Base-by-base conservation (phyloP, 495 filamentous ascomycete species). In the Penicillium dipodomyicola region DNA sequence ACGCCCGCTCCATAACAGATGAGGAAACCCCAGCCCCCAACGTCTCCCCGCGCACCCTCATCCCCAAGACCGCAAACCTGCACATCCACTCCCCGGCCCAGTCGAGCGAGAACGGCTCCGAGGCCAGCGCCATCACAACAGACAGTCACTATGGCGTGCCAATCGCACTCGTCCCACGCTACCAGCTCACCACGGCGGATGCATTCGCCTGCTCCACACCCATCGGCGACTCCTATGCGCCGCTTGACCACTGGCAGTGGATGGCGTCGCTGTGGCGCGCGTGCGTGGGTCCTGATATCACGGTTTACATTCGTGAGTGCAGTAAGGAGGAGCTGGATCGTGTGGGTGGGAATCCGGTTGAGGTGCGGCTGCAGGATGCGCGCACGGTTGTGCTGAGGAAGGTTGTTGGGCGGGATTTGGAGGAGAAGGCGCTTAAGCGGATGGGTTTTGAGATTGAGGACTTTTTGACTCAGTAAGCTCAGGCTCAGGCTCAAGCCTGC, bases 201-300 rank as follows among this genome's bases (percentile, higher is more conserved):
- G 71, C 78, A 32, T 93, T 87, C 62, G 87, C 92, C 0, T 82
- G 79, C 49, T 73, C 78, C 15, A 83, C 92, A 11, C 87, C 87
- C 8, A 88, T 96, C 47, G 72, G 77, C 11, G 92, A 96, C 61
- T 77, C 83, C 3, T 96, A 96, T 67, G 81, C 82, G 1, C 86
- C 90, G 0, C 76, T 90, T 29, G 91, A 98, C 65, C 94, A 98
- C 68, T 98, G 94, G 94, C 91, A 96, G 72, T 97, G 94, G 94
- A 90, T 93, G 78, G 94, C 93, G 27, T 94, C 89, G 49, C 80
- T 96, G 3, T 98, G 93, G 93, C 86, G 92, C 2, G 88, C 89
- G 2, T 88, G 90, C 50, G 81, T 93, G 0, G 92, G 90, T 0
- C 83, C 92, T 0, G 94, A 98, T 72, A 77, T 97, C 57, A 96